phyloP scores from a whole-genome alignment of 2,329 filamentous ascomycete species.

The Aspergillus ruber region DNA sequence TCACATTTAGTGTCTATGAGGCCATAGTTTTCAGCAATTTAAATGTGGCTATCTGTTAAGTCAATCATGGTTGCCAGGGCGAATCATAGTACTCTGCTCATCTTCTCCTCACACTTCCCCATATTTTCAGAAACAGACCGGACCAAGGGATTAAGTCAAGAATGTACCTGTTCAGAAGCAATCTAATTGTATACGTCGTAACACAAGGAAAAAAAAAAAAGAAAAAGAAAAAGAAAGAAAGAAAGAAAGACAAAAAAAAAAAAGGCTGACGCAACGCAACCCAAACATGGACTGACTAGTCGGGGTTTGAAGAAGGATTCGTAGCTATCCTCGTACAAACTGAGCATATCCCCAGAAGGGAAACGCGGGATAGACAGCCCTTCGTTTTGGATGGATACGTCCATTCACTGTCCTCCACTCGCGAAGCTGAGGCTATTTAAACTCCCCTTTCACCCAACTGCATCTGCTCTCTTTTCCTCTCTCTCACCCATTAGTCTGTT shows the following conservation, averaged over 20 bases:
- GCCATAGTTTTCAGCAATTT: no score
- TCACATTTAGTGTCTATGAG: no score
- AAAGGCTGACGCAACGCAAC: neutral
- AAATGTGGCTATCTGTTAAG: no score
- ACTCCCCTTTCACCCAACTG: neutral
- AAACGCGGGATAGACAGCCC: neutral
- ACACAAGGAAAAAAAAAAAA: neutral
- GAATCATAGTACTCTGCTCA: no score
- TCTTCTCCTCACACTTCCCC: no score
- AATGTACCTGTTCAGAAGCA: no score
- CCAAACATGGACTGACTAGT: neutral
- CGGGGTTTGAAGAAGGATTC: neutral
- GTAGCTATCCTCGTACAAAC: no score
- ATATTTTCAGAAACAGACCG: no score
- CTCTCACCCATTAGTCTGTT: conserved; percentile 2
- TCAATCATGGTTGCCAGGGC: no score
- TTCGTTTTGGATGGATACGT: neutral
- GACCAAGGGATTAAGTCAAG: no score
- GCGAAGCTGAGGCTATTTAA: neutral
- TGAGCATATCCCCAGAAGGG: neutral
- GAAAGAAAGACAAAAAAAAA: neutral
- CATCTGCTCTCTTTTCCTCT: neutral
- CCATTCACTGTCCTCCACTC: neutral
- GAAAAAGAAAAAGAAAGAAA: neutral
- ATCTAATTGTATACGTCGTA: no score